Conservation (phyloP, 495 filamentous ascomycete genomes). For the Penicillium salamii region DNA sequence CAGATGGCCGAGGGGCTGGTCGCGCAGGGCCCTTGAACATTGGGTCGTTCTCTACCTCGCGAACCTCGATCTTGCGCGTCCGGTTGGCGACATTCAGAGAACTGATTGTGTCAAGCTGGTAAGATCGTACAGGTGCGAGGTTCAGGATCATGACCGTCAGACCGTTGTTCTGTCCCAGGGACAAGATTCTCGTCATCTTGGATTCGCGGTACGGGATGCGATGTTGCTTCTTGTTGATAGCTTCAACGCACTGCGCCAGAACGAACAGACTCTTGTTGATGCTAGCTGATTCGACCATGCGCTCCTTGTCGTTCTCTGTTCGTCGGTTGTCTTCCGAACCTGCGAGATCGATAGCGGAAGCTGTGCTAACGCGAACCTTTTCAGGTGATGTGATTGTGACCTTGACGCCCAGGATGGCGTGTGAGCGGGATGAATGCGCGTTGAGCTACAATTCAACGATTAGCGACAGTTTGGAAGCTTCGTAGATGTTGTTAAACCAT, state of each 20-base stretch:
- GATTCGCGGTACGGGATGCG: slow-evolving; percentile 92
- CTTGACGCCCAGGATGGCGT: slow-evolving; percentile 91
- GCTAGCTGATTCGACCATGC: slow-evolving; percentile 91
- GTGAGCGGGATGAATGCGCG: slow-evolving; percentile 87
- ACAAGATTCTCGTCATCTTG: slow-evolving; percentile 96
- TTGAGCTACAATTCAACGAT: slow-evolving; percentile 57
- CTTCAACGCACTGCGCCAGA: slow-evolving; percentile 92
- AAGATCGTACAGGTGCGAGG: slow-evolving; percentile 78
- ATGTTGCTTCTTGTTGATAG: slow-evolving; percentile 74
- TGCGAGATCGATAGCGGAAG: slow-evolving; percentile 93
- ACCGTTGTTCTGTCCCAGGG: slow-evolving; percentile 91
- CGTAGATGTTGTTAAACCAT: not conserved
- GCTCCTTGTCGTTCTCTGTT: slow-evolving; percentile 91
- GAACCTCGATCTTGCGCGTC: slow-evolving; percentile 94
- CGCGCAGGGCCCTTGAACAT: slow-evolving; percentile 72
- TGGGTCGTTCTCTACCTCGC: slow-evolving; percentile 90
- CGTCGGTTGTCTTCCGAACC: slow-evolving; percentile 94
- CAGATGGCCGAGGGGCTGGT: slow-evolving; percentile 38
- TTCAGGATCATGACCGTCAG: slow-evolving; percentile 97
- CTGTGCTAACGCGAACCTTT: slow-evolving; percentile 71
- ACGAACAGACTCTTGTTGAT: slow-evolving; percentile 99
- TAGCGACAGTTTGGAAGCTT: not conserved
- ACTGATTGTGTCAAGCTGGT: slow-evolving; percentile 90
- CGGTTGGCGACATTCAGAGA: slow-evolving; percentile 93
- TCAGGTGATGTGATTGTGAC: slow-evolving; percentile 71